Conservation (phyloP, 2,329 filamentous ascomycete genomes). For the Fusarium sororula region DNA sequence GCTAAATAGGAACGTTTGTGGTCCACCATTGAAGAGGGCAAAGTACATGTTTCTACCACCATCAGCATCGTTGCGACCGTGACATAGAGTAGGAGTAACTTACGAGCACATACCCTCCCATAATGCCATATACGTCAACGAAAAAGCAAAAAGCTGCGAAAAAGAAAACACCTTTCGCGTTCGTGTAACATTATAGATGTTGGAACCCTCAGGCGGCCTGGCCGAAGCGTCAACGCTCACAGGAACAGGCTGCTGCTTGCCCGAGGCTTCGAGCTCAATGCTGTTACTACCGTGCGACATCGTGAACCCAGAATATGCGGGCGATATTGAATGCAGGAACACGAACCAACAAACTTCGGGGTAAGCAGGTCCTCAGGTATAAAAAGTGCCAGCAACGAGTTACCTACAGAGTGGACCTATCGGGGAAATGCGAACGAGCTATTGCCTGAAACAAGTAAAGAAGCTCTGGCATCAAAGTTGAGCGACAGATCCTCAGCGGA, state of each 20-base stretch:
- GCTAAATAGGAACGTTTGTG: slow-evolving; percentile 39
- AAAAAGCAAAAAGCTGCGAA: slow-evolving; percentile 40
- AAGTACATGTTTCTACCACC: slow-evolving; percentile 37
- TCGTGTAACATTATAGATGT: slow-evolving; percentile 34
- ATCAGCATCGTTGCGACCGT: neutral
- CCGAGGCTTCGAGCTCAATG: slow-evolving; percentile 29
- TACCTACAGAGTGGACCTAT: neutral
- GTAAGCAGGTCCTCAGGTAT: slow-evolving; percentile 3
- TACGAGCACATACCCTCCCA: slow-evolving; percentile 42
- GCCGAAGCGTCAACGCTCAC: slow-evolving; percentile 22
- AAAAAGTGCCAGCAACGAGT: neutral
- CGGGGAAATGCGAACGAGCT: neutral
- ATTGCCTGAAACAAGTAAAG: slow-evolving; percentile 1
- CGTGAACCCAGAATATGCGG: neutral
- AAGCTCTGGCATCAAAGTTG: neutral
- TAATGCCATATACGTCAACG: slow-evolving; percentile 38
- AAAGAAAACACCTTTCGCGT: slow-evolving; percentile 39
- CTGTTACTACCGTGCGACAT: slow-evolving; percentile 28
- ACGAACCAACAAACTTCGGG: neutral
- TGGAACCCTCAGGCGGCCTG: slow-evolving; percentile 10
- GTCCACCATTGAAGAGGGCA: slow-evolving; percentile 38
- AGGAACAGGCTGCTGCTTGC: slow-evolving; percentile 15
- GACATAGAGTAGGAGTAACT: neutral
- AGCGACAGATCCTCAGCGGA: neutral
- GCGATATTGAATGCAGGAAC: slow-evolving; percentile 1